Evolutionary conservation across 805 yeast genomes (phyloP).

Genomic region (Candida coleopterorum): DNA sequence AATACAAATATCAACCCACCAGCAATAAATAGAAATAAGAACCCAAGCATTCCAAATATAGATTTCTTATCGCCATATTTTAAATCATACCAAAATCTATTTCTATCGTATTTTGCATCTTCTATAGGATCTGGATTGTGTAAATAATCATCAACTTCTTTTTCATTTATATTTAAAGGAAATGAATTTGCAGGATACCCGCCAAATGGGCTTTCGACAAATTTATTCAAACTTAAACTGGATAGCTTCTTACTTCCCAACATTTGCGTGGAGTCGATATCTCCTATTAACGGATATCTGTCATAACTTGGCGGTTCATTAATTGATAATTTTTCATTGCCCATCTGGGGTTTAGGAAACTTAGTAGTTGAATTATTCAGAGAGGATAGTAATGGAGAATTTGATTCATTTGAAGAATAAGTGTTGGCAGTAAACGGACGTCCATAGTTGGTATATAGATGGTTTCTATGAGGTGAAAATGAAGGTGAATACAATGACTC

Average conservation of each 20-base stretch:
- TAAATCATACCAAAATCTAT: constrained; percentile 59
- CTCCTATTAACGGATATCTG: constrained; percentile 54
- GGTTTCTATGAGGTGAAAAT: neutral
- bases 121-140: constrained; percentile 95
- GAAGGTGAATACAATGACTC: constrained; percentile 3
- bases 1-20: constrained; percentile 65
- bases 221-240: constrained; percentile 6
- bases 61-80: constrained; percentile 64
- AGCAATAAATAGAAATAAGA: constrained; percentile 55
- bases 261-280: neutral
- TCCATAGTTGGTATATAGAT: neutral
- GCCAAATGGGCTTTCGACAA: constrained; percentile 84
- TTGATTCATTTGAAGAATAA: neutral
- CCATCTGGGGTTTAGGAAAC: neutral
- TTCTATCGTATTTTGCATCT: constrained; percentile 79
- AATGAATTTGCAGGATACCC: constrained; percentile 95
- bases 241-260: neutral
- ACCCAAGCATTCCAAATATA: constrained; percentile 54
- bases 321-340: constrained; percentile 12
- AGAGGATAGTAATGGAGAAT: neutral
- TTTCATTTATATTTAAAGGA: constrained; percentile 87
- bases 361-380: neutral
- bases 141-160: constrained; percentile 89
- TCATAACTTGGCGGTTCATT: constrained; percentile 53
- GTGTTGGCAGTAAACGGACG: constrained; percentile 6